phyloP scores from a whole-genome alignment of 139 green algal species.

The Volvox reticuliferus region DNA sequence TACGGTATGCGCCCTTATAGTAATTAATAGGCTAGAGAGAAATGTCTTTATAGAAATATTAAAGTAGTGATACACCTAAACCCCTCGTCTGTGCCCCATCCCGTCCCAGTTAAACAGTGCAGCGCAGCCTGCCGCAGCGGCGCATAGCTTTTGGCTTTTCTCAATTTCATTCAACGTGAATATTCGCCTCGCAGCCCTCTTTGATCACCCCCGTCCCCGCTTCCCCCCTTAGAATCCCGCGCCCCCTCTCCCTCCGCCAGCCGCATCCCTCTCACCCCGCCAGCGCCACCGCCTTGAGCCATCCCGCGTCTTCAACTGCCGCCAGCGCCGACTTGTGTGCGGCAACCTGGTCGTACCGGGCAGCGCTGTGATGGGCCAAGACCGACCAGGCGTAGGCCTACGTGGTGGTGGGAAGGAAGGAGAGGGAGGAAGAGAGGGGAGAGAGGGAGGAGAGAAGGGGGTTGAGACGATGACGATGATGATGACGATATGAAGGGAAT shows the following conservation, averaged over 20 bases:
- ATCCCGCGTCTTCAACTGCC: conserved; percentile 39
- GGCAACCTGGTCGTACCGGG: conserved; percentile 56
- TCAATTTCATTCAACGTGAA: no score
- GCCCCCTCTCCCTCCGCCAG: background rate
- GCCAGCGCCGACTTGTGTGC: conserved; percentile 30
- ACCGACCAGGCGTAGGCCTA: conserved; percentile 56
- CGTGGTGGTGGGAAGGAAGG: background rate
- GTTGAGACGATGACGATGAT: background rate
- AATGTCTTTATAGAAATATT: no score
- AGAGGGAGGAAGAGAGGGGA: background rate
- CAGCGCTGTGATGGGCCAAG: conserved; percentile 49
- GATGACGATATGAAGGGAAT: background rate
- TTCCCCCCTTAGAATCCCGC: background rate
- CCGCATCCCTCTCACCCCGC: conserved; percentile 10
- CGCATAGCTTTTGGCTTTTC: no score
- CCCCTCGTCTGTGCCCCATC: no score
- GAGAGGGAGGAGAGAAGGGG: background rate
- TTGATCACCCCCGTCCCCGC: background rate
- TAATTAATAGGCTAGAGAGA: no score
- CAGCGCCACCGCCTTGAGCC: conserved; percentile 58
- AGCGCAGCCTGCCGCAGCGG: no score
- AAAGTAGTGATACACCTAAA: no score
- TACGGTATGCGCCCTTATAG: no score
- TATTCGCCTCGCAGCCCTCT: no score
- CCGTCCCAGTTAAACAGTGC: no score